Percentiles rank a stretch among this genome's conserved stretches.
Evolutionary conservation across 2,329 filamentous ascomycete genomes (phyloP).

Genomic region (Lasiodiplodia sp.): DNA sequence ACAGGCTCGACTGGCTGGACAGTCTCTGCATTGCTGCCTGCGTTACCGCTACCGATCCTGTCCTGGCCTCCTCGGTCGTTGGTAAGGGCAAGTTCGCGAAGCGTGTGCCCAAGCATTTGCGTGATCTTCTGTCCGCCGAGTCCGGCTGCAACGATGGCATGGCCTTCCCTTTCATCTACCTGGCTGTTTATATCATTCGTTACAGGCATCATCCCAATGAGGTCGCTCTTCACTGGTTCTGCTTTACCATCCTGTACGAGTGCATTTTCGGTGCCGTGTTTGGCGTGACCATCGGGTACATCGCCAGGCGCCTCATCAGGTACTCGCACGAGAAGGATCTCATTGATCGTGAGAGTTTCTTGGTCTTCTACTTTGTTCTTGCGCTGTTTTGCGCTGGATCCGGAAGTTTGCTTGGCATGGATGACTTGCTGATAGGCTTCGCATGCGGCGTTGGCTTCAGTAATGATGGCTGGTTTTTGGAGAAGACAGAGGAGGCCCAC

Average conservation of each 20-base stretch:
- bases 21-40: slow-evolving; percentile 87
- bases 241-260: slow-evolving; percentile 90
- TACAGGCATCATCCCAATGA: slow-evolving; percentile 73
- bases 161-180: slow-evolving; percentile 97
- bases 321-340: slow-evolving; percentile 82
- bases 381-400: slow-evolving; percentile 95
- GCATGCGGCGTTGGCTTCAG: slow-evolving; percentile 97
- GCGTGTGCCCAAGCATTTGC: slow-evolving; percentile 94
- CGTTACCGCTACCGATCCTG: slow-evolving; percentile 95
- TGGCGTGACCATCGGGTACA: slow-evolving; percentile 86
- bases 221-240: slow-evolving; percentile 86
- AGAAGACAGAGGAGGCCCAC: slow-evolving; percentile 97
- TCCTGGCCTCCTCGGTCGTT: slow-evolving; percentile 95
- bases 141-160: slow-evolving; percentile 99
- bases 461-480: slow-evolving; percentile 98
- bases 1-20: slow-evolving; percentile 84
- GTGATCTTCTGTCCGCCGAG: slow-evolving; percentile 93
- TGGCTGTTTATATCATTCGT: slow-evolving; percentile 87
- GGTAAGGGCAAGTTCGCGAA: slow-evolving; percentile 99
- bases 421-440: slow-evolving; percentile 94
- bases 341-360: slow-evolving; percentile 95
- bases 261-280: slow-evolving; percentile 92
- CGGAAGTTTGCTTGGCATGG: slow-evolving; percentile 87
- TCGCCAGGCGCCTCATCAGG: slow-evolving; percentile 89
- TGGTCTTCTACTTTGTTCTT: slow-evolving; percentile 98